phyloP scores from a whole-genome alignment of 2,329 filamentous ascomycete species.

The Lasiodiplodia sp. region DNA sequence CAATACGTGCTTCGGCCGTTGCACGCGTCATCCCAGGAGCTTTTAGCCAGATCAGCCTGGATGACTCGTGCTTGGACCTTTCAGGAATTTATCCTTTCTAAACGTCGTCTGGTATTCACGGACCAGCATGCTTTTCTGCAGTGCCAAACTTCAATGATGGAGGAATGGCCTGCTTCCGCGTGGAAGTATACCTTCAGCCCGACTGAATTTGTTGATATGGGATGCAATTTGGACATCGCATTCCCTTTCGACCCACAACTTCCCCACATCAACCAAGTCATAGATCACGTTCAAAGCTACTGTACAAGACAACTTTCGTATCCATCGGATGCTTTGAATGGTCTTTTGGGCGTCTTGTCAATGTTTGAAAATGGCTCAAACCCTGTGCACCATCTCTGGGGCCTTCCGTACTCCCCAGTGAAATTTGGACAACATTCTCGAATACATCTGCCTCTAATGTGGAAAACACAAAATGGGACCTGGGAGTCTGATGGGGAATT shows the following conservation, averaged over 20 bases:
- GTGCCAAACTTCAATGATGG: neutral
- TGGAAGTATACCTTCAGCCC: neutral
- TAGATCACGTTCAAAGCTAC: neutral
- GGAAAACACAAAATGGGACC: no score
- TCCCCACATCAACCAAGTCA: neutral
- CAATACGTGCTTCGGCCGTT: neutral
- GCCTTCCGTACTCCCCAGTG: neutral
- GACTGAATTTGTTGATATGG: neutral
- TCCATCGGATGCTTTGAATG: neutral
- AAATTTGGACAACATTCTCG: no score
- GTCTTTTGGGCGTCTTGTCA: neutral
- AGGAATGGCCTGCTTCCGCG: neutral
- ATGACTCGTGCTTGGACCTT: constrained; percentile 31
- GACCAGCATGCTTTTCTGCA: neutral
- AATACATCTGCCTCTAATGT: no score
- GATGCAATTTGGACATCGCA: neutral
- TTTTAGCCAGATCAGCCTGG: constrained; percentile 13
- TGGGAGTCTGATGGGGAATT: no score
- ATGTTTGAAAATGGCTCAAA: neutral
- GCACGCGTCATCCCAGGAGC: constrained; percentile 37
- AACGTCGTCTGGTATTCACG: constrained; percentile 25
- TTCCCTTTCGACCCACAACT: neutral
- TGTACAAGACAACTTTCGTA: neutral
- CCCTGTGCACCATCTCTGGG: neutral
- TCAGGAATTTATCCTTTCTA: constrained; percentile 32